Percentiles rank a stretch among this genome's conserved stretches.
Evolutionary conservation across 2,329 filamentous ascomycete species (phyloP).

Genomic region (Diaporthe eres): DNA sequence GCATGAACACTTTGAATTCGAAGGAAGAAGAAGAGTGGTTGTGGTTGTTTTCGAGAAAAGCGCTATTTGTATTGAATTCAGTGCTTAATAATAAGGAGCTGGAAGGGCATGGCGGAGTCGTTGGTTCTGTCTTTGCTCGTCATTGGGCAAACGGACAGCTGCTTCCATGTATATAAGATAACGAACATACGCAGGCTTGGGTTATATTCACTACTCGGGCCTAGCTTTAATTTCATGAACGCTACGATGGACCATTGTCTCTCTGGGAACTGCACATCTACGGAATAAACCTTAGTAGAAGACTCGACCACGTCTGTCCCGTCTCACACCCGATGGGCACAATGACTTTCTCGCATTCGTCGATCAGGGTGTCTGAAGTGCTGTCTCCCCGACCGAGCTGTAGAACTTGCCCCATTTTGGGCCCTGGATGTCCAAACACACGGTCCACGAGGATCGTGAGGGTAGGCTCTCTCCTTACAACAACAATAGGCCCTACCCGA

Average conservation of each 20-base stretch:
- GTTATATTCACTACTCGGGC: neutral
- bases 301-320: neutral
- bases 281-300: too few species aligned
- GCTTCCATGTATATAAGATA: constrained; percentile 30
- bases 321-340: neutral
- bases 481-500: neutral
- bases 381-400: neutral
- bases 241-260: neutral
- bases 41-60: neutral
- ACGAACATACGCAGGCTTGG: constrained; percentile 23
- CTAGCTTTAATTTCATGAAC: constrained; percentile 20
- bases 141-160: neutral
- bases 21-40: neutral
- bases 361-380: neutral
- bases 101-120: constrained; percentile 12
- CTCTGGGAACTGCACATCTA: neutral
- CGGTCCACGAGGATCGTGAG: neutral
- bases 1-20: constrained; percentile 50
- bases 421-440: neutral
- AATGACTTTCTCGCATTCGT: neutral
- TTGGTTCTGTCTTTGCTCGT: neutral
- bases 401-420: neutral
- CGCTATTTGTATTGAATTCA: constrained; percentile 6
- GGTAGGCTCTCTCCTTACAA: neutral
- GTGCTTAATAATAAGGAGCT: constrained; percentile 16